Conservation (phyloP, 371 early-diverging fungal species). For the Polyrhizophydium stewartii region DNA sequence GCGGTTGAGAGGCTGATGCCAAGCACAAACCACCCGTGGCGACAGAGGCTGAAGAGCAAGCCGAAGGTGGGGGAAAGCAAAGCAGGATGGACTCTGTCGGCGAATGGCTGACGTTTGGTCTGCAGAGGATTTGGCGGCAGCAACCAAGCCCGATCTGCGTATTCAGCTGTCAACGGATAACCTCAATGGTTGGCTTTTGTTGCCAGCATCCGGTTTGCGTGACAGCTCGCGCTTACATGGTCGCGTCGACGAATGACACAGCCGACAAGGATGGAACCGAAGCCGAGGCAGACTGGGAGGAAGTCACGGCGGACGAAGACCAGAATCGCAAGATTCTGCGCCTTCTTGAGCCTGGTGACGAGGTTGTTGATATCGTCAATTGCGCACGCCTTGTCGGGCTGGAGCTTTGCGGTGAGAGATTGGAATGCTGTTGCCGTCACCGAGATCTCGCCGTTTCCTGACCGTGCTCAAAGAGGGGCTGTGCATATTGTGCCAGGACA, state of each 20-base stretch:
- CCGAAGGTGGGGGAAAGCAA: no score
- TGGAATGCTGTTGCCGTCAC: background rate
- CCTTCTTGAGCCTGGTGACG: slow-evolving; percentile 66
- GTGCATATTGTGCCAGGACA: slow-evolving; percentile 63
- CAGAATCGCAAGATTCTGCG: slow-evolving; percentile 69
- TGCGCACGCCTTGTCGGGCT: slow-evolving; percentile 67
- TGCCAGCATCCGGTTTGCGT: no score
- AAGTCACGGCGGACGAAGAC: slow-evolving; percentile 49
- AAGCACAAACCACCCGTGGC: no score
- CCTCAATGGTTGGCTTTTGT: background rate
- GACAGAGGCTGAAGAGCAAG: no score
- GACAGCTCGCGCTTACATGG: no score
- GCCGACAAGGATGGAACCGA: background rate
- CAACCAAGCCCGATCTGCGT: background rate
- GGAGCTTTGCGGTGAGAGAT: slow-evolving; percentile 55
- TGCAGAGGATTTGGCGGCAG: background rate
- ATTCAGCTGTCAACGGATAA: slow-evolving; percentile 1
- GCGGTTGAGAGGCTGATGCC: no score
- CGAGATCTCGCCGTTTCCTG: background rate
- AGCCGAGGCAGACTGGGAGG: slow-evolving; percentile 12
- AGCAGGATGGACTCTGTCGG: no score
- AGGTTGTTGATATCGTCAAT: slow-evolving; percentile 68
- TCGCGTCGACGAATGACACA: no score
- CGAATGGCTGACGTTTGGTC: no score
- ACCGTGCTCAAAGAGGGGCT: slow-evolving; percentile 51